Percentiles rank a stretch among this genome's conserved stretches.
Conservation (phyloP, 371 early-diverging fungal genomes). For the Sporodiniella umbellata region DNA sequence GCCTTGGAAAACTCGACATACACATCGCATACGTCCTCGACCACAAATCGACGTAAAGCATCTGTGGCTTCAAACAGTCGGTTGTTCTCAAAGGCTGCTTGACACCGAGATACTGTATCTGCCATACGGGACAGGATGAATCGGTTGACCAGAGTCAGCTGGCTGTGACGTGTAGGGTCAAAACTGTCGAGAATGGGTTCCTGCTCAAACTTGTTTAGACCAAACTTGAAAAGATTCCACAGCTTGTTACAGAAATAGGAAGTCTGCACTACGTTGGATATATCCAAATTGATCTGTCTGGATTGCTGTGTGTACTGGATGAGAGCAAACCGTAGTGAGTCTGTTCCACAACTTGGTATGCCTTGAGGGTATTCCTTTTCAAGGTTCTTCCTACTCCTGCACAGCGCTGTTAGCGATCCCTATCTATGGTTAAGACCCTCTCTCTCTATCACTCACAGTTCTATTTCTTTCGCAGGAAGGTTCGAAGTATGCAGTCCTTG, state of each 20-base stretch:
- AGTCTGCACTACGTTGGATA: slow-evolving; percentile 90
- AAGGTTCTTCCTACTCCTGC: slow-evolving; percentile 62
- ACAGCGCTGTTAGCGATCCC: too few relatives aligned
- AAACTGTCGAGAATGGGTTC: slow-evolving; percentile 10
- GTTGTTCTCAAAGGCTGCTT: slow-evolving; percentile 64
- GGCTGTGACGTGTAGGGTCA: not conserved
- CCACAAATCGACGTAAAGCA: slow-evolving; percentile 83
- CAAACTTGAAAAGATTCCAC: slow-evolving; percentile 93
- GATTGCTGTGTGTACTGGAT: slow-evolving; percentile 83
- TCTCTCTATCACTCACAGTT: slow-evolving; percentile 48
- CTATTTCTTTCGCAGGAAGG: slow-evolving; percentile 80
- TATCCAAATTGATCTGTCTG: slow-evolving; percentile 96
- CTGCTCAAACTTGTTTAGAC: slow-evolving; percentile 50
- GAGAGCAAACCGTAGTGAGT: slow-evolving; percentile 92
- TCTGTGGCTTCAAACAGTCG: slow-evolving; percentile 87
- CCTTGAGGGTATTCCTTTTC: slow-evolving; percentile 92
- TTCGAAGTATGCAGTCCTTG: slow-evolving; percentile 72
- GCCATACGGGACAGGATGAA: slow-evolving; percentile 88
- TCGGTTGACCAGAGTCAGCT: slow-evolving; percentile 71
- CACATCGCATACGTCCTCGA: slow-evolving; percentile 94
- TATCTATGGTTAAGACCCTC: too few relatives aligned
- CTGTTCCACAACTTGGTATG: slow-evolving; percentile 96
- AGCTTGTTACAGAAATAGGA: slow-evolving; percentile 98
- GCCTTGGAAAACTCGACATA: slow-evolving; percentile 87
- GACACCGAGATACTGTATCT: slow-evolving; percentile 61